These are phyloP conservation scores for Syzygium aromaticum DNA, from an alignment of 345 rosid genomes.

Conservation along the genomic window DNA sequence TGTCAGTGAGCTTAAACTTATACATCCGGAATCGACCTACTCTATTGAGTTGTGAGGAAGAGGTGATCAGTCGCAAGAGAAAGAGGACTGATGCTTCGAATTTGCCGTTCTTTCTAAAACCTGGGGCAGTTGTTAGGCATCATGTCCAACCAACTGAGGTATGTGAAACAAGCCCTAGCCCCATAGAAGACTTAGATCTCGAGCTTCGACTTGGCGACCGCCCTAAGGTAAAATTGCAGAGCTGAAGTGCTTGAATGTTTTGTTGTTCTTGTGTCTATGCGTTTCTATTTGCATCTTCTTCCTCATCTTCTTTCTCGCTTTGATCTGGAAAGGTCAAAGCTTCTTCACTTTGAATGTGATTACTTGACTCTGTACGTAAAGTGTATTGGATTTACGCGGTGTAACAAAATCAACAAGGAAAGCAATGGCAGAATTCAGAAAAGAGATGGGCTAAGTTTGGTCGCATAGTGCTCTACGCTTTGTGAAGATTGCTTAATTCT, in stretches of 20 bases:
- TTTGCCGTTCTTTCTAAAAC: constrained; percentile 33
- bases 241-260: not conserved
- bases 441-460: not conserved
- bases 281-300: not conserved
- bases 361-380: not conserved
- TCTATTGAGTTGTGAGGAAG: constrained; percentile 19
- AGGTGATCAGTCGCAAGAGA: constrained; percentile 31
- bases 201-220: constrained; percentile 82
- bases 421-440: not conserved
- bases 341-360: not conserved
- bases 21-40: constrained; percentile 35
- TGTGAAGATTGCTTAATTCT: not conserved
- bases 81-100: constrained; percentile 29
- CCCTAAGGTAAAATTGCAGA: constrained; percentile 41
- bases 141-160: constrained; percentile 18
- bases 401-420: not conserved
- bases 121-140: constrained; percentile 28
- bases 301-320: not conserved
- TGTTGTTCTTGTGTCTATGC: not conserved
- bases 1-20: constrained; percentile 58
- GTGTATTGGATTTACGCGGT: not conserved
- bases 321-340: not conserved
- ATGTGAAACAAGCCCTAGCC: constrained; percentile 24
- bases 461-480: not conserved
- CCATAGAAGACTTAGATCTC: constrained; percentile 72